Conservation (phyloP, 1,284 basidiomycete genomes). For the Leucoagaricus sp. region DNA sequence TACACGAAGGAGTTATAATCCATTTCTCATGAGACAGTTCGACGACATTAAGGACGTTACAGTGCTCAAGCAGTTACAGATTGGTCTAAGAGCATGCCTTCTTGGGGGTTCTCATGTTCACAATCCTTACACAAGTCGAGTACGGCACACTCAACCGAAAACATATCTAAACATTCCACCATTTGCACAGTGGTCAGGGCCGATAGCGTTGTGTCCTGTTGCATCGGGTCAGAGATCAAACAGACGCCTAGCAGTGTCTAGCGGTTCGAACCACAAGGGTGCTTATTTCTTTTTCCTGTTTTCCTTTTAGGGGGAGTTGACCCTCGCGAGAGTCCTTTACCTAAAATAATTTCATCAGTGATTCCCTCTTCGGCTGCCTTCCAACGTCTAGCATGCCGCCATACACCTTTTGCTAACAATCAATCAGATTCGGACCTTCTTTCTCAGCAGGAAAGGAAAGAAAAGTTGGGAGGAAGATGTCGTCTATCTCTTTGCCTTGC, state of each 20-base stretch:
- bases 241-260: background rate
- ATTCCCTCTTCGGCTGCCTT: background rate
- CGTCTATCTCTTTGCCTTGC: constrained; percentile 3
- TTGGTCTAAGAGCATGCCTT: background rate
- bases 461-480: background rate
- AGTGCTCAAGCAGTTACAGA: background rate
- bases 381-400: background rate
- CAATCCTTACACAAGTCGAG: background rate
- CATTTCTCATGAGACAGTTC: no score
- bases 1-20: no score
- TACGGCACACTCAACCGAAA: background rate
- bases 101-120: background rate
- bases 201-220: background rate
- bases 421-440: background rate
- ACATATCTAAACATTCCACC: background rate
- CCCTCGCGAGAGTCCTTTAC: background rate
- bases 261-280: background rate
- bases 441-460: background rate
- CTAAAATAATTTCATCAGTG: background rate
- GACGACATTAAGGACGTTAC: no score
- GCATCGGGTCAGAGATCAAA: background rate
- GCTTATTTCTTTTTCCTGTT: background rate
- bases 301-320: background rate
- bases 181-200: background rate
- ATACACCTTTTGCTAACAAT: background rate